Percentiles rank a stretch among this genome's conserved stretches.
Evolutionary conservation across 768 basidiomycete species (phyloP).

Genomic region (Hydnomerulius pinastri): DNA sequence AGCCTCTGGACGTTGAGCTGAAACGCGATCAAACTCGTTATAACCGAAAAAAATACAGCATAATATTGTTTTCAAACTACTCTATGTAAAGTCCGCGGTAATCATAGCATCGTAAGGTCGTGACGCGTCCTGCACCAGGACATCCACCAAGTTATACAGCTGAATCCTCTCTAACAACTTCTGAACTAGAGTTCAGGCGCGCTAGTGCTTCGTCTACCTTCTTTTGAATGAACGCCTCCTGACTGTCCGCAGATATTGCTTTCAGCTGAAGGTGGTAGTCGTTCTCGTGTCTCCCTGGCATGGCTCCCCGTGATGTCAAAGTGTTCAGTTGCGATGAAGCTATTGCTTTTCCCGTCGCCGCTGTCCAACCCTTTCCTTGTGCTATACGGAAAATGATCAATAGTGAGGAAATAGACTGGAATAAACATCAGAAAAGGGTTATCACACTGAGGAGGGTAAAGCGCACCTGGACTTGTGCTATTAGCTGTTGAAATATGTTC

Average conservation of each 20-base stretch:
- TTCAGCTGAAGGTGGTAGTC: background rate
- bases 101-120: too few relatives aligned
- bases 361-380: constrained; percentile 36
- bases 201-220: background rate
- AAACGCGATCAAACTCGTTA: too few relatives aligned
- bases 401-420: constrained; percentile 40
- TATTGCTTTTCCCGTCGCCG: background rate
- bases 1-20: too few relatives aligned
- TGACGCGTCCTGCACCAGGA: too few relatives aligned
- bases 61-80: too few relatives aligned
- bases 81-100: too few relatives aligned
- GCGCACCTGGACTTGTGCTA: constrained; percentile 8
- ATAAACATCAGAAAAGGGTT: background rate
- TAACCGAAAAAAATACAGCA: too few relatives aligned
- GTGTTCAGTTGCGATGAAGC: background rate
- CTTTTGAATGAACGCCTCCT: background rate
- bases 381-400: constrained; percentile 42
- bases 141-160: background rate
- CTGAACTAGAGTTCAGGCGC: background rate
- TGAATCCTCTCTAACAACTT: too few relatives aligned
- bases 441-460: too few relatives aligned
- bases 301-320: background rate
- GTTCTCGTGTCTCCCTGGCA: background rate
- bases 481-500: constrained; percentile 36
- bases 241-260: too few relatives aligned